Evolutionary conservation across 2,329 filamentous ascomycete genomes (phyloP).

Genomic region (Bipolaris sorokiniana): DNA sequence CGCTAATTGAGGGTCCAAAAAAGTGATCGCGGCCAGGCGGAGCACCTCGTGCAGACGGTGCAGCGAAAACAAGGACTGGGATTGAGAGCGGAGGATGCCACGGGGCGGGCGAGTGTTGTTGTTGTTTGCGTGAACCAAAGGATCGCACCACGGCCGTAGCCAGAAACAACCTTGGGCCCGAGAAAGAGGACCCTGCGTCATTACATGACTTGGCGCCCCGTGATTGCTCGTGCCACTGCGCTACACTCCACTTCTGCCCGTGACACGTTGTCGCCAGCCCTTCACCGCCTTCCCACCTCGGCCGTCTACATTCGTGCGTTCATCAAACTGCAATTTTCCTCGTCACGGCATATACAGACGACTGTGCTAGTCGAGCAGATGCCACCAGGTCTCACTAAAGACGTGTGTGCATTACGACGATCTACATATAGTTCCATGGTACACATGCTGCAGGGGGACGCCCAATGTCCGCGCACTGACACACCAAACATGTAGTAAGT

Average conservation of each 20-base stretch:
- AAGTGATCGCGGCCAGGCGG: neutral
- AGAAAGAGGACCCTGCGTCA: constrained; percentile 24
- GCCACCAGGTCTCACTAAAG: neutral
- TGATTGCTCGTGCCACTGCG: constrained; percentile 12
- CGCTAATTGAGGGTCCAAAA: neutral
- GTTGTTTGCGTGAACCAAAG: constrained; percentile 7
- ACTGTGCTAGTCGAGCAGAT: neutral
- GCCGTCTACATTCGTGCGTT: too few relatives aligned
- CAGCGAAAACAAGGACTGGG: constrained; percentile 3
- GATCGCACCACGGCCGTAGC: constrained; percentile 5
- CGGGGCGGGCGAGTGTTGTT: constrained; percentile 11
- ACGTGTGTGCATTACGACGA: constrained; percentile 3
- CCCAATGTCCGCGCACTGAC: neutral
- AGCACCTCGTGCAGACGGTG: constrained; percentile 2
- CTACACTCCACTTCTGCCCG: constrained; percentile 4
- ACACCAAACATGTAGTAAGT: constrained; percentile 2
- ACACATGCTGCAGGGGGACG: neutral
- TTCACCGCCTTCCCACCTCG: constrained; percentile 6
- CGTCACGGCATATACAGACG: neutral
- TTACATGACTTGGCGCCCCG: constrained; percentile 19
- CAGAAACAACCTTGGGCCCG: constrained; percentile 1
- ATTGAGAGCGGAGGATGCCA: neutral
- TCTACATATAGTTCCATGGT: constrained; percentile 4
- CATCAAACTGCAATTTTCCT: neutral
- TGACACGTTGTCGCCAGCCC: constrained; percentile 10